Percentiles rank a stretch among this genome's conserved stretches.
Conservation (phyloP, 352 stramenopile species). For the Pythium utonaiense region DNA sequence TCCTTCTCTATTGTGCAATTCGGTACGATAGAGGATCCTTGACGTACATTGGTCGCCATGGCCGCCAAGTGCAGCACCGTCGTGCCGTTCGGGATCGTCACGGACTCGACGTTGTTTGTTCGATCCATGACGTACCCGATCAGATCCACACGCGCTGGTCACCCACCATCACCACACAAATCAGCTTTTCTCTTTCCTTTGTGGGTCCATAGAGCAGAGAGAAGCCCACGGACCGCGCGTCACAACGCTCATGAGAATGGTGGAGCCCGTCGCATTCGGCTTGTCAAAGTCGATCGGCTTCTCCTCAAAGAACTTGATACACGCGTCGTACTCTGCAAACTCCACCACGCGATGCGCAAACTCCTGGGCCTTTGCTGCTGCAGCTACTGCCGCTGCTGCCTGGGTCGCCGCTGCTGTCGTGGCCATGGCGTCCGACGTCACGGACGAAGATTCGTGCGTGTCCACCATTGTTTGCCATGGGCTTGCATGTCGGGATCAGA, state of each 20-base stretch:
- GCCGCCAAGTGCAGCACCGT: conserved; percentile 75
- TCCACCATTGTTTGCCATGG: background rate
- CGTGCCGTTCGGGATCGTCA: conserved; percentile 61
- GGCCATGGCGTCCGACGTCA: conserved; percentile 2
- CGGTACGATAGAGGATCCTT: background rate
- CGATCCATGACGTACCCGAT: conserved; percentile 48
- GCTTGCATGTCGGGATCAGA: conserved; percentile 5
- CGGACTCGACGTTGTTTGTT: conserved; percentile 53
- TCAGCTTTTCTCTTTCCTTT: background rate
- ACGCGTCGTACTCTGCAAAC: conserved; percentile 57
- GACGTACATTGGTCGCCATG: conserved; percentile 62
- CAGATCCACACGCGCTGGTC: conserved; percentile 56
- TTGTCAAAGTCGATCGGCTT: conserved; percentile 56
- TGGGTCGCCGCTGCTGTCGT: background rate
- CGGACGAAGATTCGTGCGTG: background rate
- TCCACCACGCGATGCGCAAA: conserved; percentile 78
- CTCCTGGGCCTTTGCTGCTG: conserved; percentile 32
- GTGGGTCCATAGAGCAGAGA: background rate
- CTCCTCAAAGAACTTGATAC: conserved; percentile 57
- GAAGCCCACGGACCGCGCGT: conserved; percentile 41
- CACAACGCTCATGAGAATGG: conserved; percentile 77
- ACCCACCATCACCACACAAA: background rate
- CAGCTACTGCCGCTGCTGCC: background rate
- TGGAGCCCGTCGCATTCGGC: conserved; percentile 63
- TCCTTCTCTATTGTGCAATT: background rate